Evolutionary conservation across 2,329 filamentous ascomycete genomes (phyloP).

Genomic region (Aurifilum marmelostoma): DNA sequence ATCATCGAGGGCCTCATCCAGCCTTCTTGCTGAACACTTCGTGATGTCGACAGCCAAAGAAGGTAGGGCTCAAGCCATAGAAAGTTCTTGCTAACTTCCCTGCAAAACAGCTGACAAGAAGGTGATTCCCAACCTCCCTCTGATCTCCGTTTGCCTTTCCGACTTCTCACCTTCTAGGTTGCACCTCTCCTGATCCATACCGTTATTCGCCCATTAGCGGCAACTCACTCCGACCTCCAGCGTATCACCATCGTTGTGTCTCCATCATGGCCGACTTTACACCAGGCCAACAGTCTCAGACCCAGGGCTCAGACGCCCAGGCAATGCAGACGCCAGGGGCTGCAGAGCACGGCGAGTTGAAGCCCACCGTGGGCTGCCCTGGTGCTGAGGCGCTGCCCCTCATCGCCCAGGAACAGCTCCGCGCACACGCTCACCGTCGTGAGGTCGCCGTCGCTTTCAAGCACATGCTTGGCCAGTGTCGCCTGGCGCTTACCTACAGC

Average conservation of each 20-base stretch:
- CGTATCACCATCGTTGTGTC: background rate
- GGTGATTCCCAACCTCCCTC: background rate
- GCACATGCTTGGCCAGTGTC: constrained; percentile 17
- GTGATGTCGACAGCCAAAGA: background rate
- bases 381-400: background rate
- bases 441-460: constrained; percentile 15
- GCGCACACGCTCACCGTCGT: constrained; percentile 14
- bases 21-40: background rate
- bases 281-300: background rate
- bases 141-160: background rate
- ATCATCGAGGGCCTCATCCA: background rate
- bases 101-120: background rate
- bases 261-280: background rate
- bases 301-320: background rate
- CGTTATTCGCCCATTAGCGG: background rate
- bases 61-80: background rate
- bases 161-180: background rate
- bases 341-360: background rate
- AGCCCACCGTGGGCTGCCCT: background rate
- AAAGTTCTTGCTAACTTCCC: background rate
- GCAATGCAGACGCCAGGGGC: background rate
- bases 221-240: background rate
- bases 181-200: background rate
- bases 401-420: constrained; percentile 3
- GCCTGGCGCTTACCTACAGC: constrained; percentile 19